A percentile compares a stretch with the other conserved stretches of the same genome.
These are phyloP conservation scores for Elsinoe australis DNA, from an alignment of 2,329 filamentous ascomycete genomes.

Conservation along the genomic window DNA sequence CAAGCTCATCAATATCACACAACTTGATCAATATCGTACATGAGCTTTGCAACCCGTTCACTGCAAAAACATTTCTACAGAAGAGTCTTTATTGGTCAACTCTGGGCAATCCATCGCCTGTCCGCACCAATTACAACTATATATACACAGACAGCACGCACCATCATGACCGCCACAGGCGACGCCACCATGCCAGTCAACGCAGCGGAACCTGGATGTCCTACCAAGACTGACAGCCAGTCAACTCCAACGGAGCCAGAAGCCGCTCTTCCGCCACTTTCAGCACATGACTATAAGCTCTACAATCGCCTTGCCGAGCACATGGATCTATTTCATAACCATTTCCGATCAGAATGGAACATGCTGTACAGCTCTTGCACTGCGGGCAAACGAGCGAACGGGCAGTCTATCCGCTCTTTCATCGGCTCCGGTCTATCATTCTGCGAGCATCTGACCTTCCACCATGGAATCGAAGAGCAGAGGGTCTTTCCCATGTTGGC, in stretches of 20 bases:
- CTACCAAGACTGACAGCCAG: not conserved
- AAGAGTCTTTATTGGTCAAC: no score
- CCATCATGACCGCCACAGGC: not conserved
- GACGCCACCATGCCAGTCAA: not conserved
- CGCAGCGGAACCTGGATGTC: not conserved
- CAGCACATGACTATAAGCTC: slow-evolving; percentile 55
- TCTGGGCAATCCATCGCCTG: no score
- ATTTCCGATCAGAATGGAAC: slow-evolving; percentile 70
- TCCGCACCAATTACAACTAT: no score
- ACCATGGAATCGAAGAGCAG: slow-evolving; percentile 77
- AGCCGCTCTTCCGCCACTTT: slow-evolving; percentile 51
- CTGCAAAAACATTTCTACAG: no score
- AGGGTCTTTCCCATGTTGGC: slow-evolving; percentile 75
- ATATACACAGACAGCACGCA: no score
- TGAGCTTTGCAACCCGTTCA: not conserved
- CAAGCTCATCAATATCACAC: not conserved
- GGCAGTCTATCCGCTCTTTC: slow-evolving; percentile 62
- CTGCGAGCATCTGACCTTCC: slow-evolving; percentile 59
- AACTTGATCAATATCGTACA: not conserved
- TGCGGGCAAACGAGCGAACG: slow-evolving; percentile 50
- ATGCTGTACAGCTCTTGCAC: slow-evolving; percentile 59
- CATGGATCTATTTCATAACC: slow-evolving; percentile 70
- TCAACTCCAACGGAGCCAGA: not conserved
- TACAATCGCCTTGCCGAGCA: slow-evolving; percentile 68
- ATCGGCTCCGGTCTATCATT: slow-evolving; percentile 62